Evolutionary conservation across 2,329 filamentous ascomycete genomes (phyloP).

Genomic region (Exophiala alcalophila): DNA sequence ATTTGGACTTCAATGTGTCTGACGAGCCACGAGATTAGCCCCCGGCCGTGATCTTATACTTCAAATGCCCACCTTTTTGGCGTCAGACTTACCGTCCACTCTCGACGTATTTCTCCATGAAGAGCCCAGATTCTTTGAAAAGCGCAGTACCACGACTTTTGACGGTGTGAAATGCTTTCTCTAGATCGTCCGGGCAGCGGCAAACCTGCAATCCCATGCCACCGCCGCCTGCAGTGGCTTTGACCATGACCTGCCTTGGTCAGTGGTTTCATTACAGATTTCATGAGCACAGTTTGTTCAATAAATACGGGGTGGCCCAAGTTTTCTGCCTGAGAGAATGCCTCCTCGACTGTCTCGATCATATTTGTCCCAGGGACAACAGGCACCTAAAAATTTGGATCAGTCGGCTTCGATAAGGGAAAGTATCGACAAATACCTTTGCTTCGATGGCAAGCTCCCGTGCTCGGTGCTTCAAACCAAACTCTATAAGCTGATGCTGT

Average conservation of each 20-base stretch:
- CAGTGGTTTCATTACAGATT: no score
- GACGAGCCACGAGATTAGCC: slow-evolving; percentile 64
- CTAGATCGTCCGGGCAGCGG: slow-evolving; percentile 63
- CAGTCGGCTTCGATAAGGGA: no score
- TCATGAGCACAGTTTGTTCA: slow-evolving; percentile 6
- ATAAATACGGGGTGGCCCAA: slow-evolving; percentile 48
- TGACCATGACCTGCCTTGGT: slow-evolving; percentile 67
- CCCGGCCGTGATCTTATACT: neutral
- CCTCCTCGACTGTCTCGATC: slow-evolving; percentile 47
- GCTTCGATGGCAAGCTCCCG: slow-evolving; percentile 1
- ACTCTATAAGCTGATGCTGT: neutral
- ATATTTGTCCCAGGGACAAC: slow-evolving; percentile 55
- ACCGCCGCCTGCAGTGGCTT: slow-evolving; percentile 75
- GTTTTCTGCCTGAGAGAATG: slow-evolving; percentile 41
- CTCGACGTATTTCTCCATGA: slow-evolving; percentile 69
- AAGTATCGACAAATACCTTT: slow-evolving; percentile 1
- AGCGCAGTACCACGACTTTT: slow-evolving; percentile 71
- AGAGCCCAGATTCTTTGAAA: slow-evolving; percentile 79
- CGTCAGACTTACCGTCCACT: neutral
- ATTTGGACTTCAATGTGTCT: slow-evolving; percentile 83
- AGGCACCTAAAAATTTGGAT: no score
- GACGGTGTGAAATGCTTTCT: slow-evolving; percentile 66
- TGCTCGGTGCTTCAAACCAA: slow-evolving; percentile 2
- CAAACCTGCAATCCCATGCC: slow-evolving; percentile 84
- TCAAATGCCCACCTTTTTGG: neutral